Conservation (phyloP, 2,329 filamentous ascomycete species). For the Septoria petroselini region DNA sequence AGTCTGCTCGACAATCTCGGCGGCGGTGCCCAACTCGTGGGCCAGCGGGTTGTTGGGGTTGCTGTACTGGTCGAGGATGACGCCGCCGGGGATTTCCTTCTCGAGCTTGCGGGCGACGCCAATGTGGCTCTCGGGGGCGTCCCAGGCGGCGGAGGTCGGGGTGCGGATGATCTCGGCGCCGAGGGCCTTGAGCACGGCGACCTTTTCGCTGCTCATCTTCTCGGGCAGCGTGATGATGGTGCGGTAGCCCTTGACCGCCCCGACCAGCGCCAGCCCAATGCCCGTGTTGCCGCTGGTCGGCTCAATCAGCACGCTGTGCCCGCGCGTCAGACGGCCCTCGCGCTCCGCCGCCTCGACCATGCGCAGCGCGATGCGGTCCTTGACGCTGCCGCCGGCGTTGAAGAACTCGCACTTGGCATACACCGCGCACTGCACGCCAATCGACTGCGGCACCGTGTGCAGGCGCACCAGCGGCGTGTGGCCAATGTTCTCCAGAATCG, state of each 20-base stretch:
- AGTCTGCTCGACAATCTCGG: constrained; percentile 95
- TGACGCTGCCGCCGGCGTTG: constrained; percentile 73
- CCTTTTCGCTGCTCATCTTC: constrained; percentile 99
- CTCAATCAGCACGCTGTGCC: constrained; percentile 88
- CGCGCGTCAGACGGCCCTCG: constrained; percentile 89
- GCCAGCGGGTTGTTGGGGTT: constrained; percentile 90
- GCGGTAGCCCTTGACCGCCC: constrained; percentile 94
- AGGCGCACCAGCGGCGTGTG: constrained; percentile 93
- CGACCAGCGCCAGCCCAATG: constrained; percentile 90
- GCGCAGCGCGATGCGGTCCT: constrained; percentile 91
- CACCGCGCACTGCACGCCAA: constrained; percentile 73
- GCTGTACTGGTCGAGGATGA: constrained; percentile 94
- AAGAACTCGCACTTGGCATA: constrained; percentile 43
- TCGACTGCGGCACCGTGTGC: constrained; percentile 86
- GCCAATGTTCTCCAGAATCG: constrained; percentile 83
- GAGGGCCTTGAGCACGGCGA: constrained; percentile 86
- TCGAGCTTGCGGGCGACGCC: constrained; percentile 85
- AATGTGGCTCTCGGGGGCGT: constrained; percentile 93
- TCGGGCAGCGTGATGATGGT: constrained; percentile 98
- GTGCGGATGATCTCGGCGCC: constrained; percentile 97
- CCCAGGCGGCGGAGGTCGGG: constrained; percentile 90
- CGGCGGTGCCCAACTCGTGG: constrained; percentile 89
- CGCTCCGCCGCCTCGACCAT: constrained; percentile 97
- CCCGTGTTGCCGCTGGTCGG: constrained; percentile 98
- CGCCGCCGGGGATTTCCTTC: constrained; percentile 93